Evolutionary conservation across 441 rosid genomes (phyloP).

Genomic region (Macaranga tanarius): DNA sequence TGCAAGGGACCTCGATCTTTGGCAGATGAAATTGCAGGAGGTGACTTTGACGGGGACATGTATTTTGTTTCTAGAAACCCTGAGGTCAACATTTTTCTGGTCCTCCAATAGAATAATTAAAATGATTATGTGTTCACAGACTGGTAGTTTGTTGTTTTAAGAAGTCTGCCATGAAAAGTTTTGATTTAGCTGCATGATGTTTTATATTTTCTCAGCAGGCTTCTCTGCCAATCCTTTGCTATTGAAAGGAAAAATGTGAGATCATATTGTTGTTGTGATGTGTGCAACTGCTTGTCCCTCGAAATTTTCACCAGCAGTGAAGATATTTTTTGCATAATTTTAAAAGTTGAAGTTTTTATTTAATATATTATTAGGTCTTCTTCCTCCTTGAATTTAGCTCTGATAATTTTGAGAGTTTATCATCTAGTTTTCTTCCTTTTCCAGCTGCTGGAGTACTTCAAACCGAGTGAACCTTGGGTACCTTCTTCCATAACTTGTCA

Average conservation of each 20-base stretch:
- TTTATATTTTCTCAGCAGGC: not conserved
- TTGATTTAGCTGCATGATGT: not conserved
- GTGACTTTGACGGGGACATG: constrained; percentile 79
- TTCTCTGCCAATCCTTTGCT: not conserved
- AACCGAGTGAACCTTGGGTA: constrained; percentile 56
- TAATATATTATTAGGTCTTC: not conserved
- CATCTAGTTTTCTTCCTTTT: constrained; percentile 11
- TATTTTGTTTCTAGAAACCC: constrained; percentile 70
- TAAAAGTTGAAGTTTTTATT: not conserved
- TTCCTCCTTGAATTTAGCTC: not conserved
- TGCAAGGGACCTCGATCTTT: constrained; percentile 64
- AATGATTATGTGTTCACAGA: not conserved
- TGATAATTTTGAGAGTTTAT: constrained; percentile 3
- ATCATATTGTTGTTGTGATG: no score
- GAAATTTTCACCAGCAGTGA: not conserved
- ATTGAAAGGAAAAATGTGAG: not conserved
- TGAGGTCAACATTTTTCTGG: constrained; percentile 41
- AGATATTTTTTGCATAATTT: no score
- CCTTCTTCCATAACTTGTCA: constrained; percentile 32
- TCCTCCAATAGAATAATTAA: not conserved
- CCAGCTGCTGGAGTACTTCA: constrained; percentile 61
- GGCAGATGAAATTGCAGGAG: constrained; percentile 77
- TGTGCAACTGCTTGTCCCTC: no score
- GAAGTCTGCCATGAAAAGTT: not conserved
- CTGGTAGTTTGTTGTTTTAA: not conserved